phyloP scores from a whole-genome alignment of 2,329 filamentous ascomycete genomes.

The Periconia digitata region DNA sequence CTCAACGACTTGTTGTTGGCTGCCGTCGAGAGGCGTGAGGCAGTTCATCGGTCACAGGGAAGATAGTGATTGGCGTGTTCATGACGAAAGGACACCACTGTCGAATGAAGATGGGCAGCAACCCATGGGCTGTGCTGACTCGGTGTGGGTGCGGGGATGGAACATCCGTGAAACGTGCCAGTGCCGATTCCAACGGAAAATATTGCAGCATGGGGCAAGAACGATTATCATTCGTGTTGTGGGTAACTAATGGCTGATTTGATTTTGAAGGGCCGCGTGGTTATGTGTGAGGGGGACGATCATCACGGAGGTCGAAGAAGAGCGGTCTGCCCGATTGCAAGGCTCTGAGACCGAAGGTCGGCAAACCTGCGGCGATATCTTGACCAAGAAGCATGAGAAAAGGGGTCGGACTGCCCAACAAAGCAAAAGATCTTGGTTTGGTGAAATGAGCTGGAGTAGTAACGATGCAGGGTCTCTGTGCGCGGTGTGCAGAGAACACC shows the following conservation, averaged over 20 bases:
- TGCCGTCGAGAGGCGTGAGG: too few species aligned
- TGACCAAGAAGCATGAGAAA: slow-evolving; percentile 5
- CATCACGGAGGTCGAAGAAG: slow-evolving; percentile 18
- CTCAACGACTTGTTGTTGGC: too few species aligned
- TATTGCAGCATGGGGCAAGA: background rate
- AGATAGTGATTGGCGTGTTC: too few species aligned
- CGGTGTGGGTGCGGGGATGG: background rate
- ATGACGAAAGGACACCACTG: too few species aligned
- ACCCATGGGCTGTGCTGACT: background rate
- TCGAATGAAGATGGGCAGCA: background rate
- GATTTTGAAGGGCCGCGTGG: slow-evolving; percentile 15
- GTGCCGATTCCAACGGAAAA: background rate
- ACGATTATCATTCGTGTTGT: background rate
- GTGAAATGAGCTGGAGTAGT: slow-evolving; percentile 12
- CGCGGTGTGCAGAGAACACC: slow-evolving; percentile 8
- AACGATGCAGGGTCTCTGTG: slow-evolving; percentile 12
- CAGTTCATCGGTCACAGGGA: too few species aligned
- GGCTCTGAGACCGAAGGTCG: slow-evolving; percentile 6
- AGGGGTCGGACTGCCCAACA: slow-evolving; percentile 15
- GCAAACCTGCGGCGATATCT: slow-evolving; percentile 4
- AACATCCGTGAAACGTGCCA: background rate
- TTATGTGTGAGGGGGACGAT: too few species aligned
- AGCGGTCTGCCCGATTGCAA: slow-evolving; percentile 16
- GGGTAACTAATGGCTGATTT: slow-evolving; percentile 4
- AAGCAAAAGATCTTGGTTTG: slow-evolving; percentile 12